A percentile compares a stretch with the other conserved stretches of the same genome.
Evolutionary conservation across 208 protist genomes (phyloP).

Genomic region (Leishmania lainsoni): DNA sequence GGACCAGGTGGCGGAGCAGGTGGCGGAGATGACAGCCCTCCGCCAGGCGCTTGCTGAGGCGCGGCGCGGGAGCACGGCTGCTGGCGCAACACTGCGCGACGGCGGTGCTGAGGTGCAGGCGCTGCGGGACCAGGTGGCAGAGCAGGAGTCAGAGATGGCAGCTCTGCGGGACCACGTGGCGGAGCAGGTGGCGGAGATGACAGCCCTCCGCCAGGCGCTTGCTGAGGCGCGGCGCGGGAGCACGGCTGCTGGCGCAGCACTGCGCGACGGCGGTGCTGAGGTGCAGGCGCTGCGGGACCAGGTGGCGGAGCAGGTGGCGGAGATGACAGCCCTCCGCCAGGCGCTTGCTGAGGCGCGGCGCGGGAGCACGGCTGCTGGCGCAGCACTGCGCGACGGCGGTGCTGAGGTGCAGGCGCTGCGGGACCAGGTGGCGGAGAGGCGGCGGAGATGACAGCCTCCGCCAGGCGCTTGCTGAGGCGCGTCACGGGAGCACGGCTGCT

Average conservation of each 20-base stretch:
- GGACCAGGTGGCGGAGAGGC: background rate
- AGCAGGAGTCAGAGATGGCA: too few species aligned
- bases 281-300: too few species aligned
- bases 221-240: background rate
- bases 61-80: background rate
- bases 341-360: too few species aligned
- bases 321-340: too few species aligned
- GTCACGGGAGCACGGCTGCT: background rate
- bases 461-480: background rate
- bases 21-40: conserved; percentile 1
- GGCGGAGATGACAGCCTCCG: background rate
- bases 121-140: background rate
- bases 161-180: background rate
- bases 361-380: too few species aligned
- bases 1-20: too few species aligned
- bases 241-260: background rate
- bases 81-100: background rate
- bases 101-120: background rate
- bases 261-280: too few species aligned
- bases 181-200: conserved; percentile 6
- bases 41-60: background rate
- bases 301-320: too few species aligned
- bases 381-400: too few species aligned
- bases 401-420: background rate
- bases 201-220: background rate